Evolutionary conservation across 441 rosid species (phyloP).

Genomic region (Populus trichocarpa): DNA sequence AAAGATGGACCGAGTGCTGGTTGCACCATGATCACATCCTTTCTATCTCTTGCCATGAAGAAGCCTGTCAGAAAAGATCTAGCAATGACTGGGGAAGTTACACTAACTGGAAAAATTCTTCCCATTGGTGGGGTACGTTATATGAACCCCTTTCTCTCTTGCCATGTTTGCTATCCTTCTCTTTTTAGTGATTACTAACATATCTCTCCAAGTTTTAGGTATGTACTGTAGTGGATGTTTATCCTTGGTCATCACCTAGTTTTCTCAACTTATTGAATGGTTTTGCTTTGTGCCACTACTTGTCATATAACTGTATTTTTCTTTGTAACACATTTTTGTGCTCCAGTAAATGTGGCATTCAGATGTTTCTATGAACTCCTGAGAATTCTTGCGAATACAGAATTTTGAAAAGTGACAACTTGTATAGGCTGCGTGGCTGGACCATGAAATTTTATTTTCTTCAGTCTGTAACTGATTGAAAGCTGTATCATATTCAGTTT

Average conservation of each 20-base stretch:
- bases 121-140: slow-evolving; percentile 90
- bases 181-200: neutral
- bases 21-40: slow-evolving; percentile 88
- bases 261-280: neutral
- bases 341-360: neutral
- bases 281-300: neutral
- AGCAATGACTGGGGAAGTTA: slow-evolving; percentile 97
- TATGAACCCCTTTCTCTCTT: neutral
- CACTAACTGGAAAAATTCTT: slow-evolving; percentile 79
- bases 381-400: neutral
- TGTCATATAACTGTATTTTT: neutral
- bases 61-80: slow-evolving; percentile 71
- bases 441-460: neutral
- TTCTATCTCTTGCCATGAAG: slow-evolving; percentile 83
- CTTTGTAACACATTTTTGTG: neutral
- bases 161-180: neutral
- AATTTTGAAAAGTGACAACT: neutral
- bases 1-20: slow-evolving; percentile 99
- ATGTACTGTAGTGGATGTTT: neutral
- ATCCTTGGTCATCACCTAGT: neutral
- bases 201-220: neutral
- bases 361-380: neutral
- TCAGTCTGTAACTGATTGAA: neutral
- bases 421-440: neutral
- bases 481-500: neutral